Base-by-base conservation (phyloP, 2,329 filamentous ascomycete genomes). In the Calonectria fujianensis region DNA sequence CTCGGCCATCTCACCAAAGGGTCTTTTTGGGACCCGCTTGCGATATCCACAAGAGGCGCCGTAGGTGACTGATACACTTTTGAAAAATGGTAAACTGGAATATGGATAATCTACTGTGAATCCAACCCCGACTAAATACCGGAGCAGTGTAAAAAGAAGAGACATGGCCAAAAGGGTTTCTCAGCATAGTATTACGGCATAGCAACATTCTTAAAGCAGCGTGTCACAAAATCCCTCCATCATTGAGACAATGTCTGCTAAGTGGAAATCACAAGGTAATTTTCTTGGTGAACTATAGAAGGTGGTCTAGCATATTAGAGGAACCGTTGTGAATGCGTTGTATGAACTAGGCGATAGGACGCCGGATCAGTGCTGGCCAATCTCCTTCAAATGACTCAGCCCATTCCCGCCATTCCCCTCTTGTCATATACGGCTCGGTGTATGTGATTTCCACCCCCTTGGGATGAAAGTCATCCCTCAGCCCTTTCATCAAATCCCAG, bases 361-460 rank as follows among this genome's bases (percentile, higher is more conserved):
- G 20, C 45, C 45, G 45, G n/a, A 48, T n/a, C 16, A 48, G 41
- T 3, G 45, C 45, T 9, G 29, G 52, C 52, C 52, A 57, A 39
- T 63, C 57, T 41, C 57, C 57, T 27, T 63, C 57, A 37, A 63
- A 63, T 20, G 57, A 63, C 16, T 63, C 57, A 13, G 57, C 57
- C 57, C 57, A 63, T 41, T 63, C 57, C 8, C 57, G 13, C 57
- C 57, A 63, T 29, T 63, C 57, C 8, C 35, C 35, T 29, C 27
- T 63, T 29, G 57, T 41, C 57, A 63, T 63, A 20, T 27, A 29
- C 18, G 57, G 57, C 16, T 41, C n/a, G 11, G 57, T 8, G 10
- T 29, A 41, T 11, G 57, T 29, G 20, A 63, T 63, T 16, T 27
- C 3, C 6, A 63, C 31, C 4, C 57, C 57, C 16, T 41, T 29